These are phyloP conservation scores for Hydnum rufescens DNA, from an alignment of 768 basidiomycete species.

Conservation along the genomic window DNA sequence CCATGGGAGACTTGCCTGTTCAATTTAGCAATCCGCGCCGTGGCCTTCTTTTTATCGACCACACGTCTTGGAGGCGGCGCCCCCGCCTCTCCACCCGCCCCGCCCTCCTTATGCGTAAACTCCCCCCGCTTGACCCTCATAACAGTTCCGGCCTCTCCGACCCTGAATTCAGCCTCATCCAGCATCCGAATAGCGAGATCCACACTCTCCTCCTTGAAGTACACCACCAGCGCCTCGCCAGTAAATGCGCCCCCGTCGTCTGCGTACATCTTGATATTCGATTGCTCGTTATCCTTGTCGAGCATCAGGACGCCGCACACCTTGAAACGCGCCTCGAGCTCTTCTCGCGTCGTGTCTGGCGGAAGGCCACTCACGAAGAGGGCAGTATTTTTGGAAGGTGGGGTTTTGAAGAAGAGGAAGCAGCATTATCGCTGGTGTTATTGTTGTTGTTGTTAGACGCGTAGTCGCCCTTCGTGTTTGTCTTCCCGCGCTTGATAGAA, in stretches of 20 bases:
- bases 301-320: slow-evolving; percentile 88
- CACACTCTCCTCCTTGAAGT: slow-evolving; percentile 96
- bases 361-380: slow-evolving; percentile 81
- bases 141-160: slow-evolving; percentile 53
- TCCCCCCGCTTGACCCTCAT: slow-evolving; percentile 64
- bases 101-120: slow-evolving; percentile 47
- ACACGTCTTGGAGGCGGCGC: slow-evolving; percentile 16
- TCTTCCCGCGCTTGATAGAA: slow-evolving; percentile 48
- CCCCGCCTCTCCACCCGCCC: slow-evolving; percentile 19
- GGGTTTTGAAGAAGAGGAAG: slow-evolving; percentile 2
- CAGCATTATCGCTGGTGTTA: neutral
- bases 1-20: slow-evolving; percentile 35
- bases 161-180: slow-evolving; percentile 77
- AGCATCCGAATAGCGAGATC: slow-evolving; percentile 60
- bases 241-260: slow-evolving; percentile 73
- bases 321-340: slow-evolving; percentile 69
- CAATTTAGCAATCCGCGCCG: slow-evolving; percentile 65
- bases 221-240: slow-evolving; percentile 89
- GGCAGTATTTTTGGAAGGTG: slow-evolving; percentile 78
- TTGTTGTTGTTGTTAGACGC: slow-evolving; percentile 12
- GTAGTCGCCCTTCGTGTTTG: slow-evolving; percentile 26
- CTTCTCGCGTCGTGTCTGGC: slow-evolving; percentile 46
- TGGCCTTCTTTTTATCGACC: slow-evolving; percentile 58
- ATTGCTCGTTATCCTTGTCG: slow-evolving; percentile 72
- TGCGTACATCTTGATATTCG: slow-evolving; percentile 92